Percentiles rank a stretch among this genome's conserved stretches.
phyloP scores from a whole-genome alignment of 441 rosid species.

The Pelargonium australe region DNA sequence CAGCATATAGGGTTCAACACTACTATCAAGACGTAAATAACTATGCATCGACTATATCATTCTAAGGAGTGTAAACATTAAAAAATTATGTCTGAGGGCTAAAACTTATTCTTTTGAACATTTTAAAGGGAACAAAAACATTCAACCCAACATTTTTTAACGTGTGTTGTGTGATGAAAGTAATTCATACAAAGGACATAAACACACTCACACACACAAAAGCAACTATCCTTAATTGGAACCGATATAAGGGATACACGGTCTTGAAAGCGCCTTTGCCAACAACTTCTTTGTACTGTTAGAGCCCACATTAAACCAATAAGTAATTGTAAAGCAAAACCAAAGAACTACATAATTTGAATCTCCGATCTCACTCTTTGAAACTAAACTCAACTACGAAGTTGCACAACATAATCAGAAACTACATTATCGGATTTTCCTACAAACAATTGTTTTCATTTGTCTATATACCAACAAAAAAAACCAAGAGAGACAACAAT shows the following conservation, averaged over 20 bases:
- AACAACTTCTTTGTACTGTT: slow-evolving; percentile 76
- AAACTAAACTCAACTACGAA: background rate
- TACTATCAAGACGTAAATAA: too few species aligned
- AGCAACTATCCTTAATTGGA: slow-evolving; percentile 4
- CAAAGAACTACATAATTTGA: background rate
- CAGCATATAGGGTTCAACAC: background rate
- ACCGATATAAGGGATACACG: slow-evolving; percentile 46
- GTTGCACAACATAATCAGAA: background rate
- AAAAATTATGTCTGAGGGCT: background rate
- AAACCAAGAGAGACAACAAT: background rate
- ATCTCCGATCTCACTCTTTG: background rate
- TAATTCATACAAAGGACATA: slow-evolving; percentile 14
- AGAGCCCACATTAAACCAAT: slow-evolving; percentile 12
- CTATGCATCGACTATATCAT: too few species aligned
- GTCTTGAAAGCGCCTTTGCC: slow-evolving; percentile 96
- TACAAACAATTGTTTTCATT: background rate
- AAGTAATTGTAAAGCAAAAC: background rate
- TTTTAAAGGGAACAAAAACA: too few species aligned
- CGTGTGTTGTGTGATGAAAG: too few species aligned
- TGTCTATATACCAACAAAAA: background rate
- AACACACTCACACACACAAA: background rate
- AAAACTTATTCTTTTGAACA: too few species aligned
- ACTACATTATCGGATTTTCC: background rate
- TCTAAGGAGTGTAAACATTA: too few species aligned
- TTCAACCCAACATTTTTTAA: too few species aligned